Percentiles rank a stretch among this genome's conserved stretches.
These are phyloP conservation scores for Fagopyrum tataricum DNA, from an alignment of 148 eudicot species.

Conservation along the genomic window DNA sequence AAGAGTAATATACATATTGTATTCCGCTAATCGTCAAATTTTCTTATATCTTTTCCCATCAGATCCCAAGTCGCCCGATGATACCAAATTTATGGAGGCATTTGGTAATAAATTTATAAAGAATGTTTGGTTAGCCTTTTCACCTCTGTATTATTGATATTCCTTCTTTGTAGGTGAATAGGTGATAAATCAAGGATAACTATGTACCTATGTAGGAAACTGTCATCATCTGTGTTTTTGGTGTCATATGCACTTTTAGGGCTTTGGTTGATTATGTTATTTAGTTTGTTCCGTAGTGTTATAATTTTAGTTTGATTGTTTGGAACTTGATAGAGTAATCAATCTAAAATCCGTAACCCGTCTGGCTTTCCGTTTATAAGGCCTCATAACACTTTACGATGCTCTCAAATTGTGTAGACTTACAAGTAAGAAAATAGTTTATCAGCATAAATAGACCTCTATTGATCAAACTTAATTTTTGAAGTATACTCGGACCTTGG, in stretches of 20 bases:
- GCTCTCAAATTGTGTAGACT: too few relatives aligned
- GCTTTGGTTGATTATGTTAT: not conserved
- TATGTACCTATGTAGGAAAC: not conserved
- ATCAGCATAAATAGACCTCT: too few relatives aligned
- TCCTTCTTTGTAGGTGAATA: not conserved
- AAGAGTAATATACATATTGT: not conserved
- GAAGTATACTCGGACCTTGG: not conserved
- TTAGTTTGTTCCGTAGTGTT: not conserved
- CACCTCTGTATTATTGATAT: not conserved
- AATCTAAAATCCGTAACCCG: not conserved
- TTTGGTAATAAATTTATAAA: slow-evolving; percentile 49
- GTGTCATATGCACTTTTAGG: not conserved
- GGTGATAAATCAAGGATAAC: not conserved
- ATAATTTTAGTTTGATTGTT: not conserved
- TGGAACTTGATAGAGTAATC: not conserved
- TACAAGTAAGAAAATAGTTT: too few relatives aligned
- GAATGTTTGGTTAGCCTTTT: not conserved
- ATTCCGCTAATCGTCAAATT: not conserved
- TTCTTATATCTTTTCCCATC: slow-evolving; percentile 17
- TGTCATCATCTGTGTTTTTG: not conserved
- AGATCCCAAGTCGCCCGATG: slow-evolving; percentile 64
- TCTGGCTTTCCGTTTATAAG: not conserved
- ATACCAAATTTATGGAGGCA: slow-evolving; percentile 71
- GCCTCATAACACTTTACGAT: too few relatives aligned
- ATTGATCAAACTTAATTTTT: not conserved